These are phyloP conservation scores for Penicillium goetzii DNA, from an alignment of 495 filamentous ascomycete species.

Conservation along the genomic window DNA sequence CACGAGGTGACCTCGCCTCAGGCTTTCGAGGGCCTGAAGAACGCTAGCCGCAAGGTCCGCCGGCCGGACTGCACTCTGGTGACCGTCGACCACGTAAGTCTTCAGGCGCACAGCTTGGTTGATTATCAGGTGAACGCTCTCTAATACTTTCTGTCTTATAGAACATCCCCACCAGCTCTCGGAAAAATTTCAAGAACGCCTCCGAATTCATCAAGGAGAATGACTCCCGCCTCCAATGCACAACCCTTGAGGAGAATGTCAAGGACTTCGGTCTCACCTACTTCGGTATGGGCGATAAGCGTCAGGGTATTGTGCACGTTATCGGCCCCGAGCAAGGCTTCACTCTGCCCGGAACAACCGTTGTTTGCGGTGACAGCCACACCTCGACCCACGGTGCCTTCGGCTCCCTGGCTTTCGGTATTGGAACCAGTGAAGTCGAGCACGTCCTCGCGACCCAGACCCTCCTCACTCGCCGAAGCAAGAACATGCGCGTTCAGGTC, in stretches of 20 bases:
- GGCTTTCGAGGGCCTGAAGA: slow-evolving; percentile 94
- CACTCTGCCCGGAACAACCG: slow-evolving; percentile 94
- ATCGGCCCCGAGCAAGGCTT: slow-evolving; percentile 99
- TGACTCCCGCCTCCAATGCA: slow-evolving; percentile 90
- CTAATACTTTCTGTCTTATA: slow-evolving; percentile 39
- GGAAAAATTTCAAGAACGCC: slow-evolving; percentile 87
- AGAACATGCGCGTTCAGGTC: slow-evolving; percentile 98
- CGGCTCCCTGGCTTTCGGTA: slow-evolving; percentile 92
- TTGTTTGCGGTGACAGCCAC: slow-evolving; percentile 97
- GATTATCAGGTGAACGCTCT: background rate
- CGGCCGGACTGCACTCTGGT: slow-evolving; percentile 95
- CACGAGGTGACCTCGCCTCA: slow-evolving; percentile 99
- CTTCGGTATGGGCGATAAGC: slow-evolving; percentile 94
- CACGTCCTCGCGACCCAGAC: slow-evolving; percentile 97
- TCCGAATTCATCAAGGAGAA: slow-evolving; percentile 86
- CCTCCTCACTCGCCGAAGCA: slow-evolving; percentile 89
- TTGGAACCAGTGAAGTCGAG: slow-evolving; percentile 97
- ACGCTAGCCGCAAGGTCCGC: slow-evolving; percentile 83
- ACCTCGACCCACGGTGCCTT: slow-evolving; percentile 98
- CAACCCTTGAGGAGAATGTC: slow-evolving; percentile 95
- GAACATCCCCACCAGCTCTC: slow-evolving; percentile 89
- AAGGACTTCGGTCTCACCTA: slow-evolving; percentile 96
- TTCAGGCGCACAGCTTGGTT: background rate
- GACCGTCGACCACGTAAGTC: slow-evolving; percentile 88
- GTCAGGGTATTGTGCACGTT: slow-evolving; percentile 97